Conservation (phyloP, 257 asterid species). For the Jasminum sambac region DNA sequence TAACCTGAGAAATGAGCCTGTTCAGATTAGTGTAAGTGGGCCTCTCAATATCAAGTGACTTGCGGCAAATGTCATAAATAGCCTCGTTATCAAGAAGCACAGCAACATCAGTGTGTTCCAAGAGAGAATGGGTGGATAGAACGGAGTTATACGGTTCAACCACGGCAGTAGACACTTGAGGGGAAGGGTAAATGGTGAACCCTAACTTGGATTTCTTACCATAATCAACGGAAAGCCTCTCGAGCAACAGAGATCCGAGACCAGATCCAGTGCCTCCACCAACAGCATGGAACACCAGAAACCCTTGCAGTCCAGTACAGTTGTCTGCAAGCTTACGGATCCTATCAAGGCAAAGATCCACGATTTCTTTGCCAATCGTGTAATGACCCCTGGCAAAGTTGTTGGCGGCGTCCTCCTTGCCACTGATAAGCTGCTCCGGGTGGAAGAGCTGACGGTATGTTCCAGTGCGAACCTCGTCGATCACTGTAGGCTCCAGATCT, state of each 20-base stretch:
- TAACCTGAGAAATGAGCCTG: slow-evolving; percentile 91
- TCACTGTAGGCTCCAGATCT: too few species aligned
- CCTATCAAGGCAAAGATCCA: slow-evolving; percentile 87
- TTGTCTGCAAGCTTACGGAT: slow-evolving; percentile 29
- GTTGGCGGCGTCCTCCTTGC: slow-evolving; percentile 89
- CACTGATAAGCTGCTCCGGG: too few species aligned
- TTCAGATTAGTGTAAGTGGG: slow-evolving; percentile 93
- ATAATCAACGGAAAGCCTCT: too few species aligned
- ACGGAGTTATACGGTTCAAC: slow-evolving; percentile 96
- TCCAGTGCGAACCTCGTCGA: too few species aligned
- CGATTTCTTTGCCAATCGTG: slow-evolving; percentile 87
- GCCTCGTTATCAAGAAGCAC: slow-evolving; percentile 34
- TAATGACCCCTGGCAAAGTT: slow-evolving; percentile 94
- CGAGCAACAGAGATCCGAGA: too few species aligned
- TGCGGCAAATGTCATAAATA: slow-evolving; percentile 90
- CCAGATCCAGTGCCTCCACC: slow-evolving; percentile 43
- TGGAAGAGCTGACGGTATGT: too few species aligned
- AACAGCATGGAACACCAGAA: slow-evolving; percentile 89
- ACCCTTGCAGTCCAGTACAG: slow-evolving; percentile 90
- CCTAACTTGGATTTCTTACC: too few species aligned
- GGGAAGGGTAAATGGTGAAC: slow-evolving; percentile 74
- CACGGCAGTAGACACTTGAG: slow-evolving; percentile 97
- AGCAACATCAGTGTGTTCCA: slow-evolving; percentile 97
- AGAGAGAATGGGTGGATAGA: slow-evolving; percentile 84
- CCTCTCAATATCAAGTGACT: slow-evolving; percentile 86